Evolutionary conservation across 2,329 filamentous ascomycete species (phyloP), one percentile per base, ranked within the genome.

Genomic region (Penicillium sp.): DNA sequence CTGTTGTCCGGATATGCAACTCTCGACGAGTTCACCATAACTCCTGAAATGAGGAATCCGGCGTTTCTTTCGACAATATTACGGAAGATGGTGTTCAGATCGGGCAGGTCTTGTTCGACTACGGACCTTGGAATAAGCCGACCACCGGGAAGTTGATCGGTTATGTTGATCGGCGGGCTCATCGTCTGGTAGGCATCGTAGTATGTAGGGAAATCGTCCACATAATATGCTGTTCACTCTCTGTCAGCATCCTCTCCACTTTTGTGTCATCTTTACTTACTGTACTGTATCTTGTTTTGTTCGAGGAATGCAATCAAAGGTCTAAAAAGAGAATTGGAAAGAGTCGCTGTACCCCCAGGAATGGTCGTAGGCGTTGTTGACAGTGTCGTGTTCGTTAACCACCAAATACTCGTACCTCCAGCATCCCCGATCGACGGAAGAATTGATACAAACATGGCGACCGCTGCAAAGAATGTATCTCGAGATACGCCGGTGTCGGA

Each of bases 111-210:
- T 6, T 26, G 28, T 3, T 59, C 47, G 0, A 62, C 39, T 0
- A 45, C 39, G 0, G 45, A 51, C 1, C 54, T 54, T 19, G 62
- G 59, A 22, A 60, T 54, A 1, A 60, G 46, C 1, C 56, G 46
- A 2, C 59, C 57, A n/a, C 59, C 59, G 13, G 55, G 12, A 6
- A 56, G 42, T 15, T 42, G 47, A 5, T 57, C 55, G 0, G 51
- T 57, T 24, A 58, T 52, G 9, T 57, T 57, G 8, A 43, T 24
- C 6, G 37, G 33, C 7, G 46, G 47, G 64, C 88, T 85, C 58
- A 95, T 77, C 60, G 79, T 80, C 58, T 94, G 87, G 60, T 87
- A 78, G 29, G 76, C 81, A 73, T 93, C 93, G 66, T 95, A 95
- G 24, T 49, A 58, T 8, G 56, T 54, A 7, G 55, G 40, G 32